Evolutionary conservation across 352 stramenopile species (phyloP).

Genomic region (Phytophthora lateralis): DNA sequence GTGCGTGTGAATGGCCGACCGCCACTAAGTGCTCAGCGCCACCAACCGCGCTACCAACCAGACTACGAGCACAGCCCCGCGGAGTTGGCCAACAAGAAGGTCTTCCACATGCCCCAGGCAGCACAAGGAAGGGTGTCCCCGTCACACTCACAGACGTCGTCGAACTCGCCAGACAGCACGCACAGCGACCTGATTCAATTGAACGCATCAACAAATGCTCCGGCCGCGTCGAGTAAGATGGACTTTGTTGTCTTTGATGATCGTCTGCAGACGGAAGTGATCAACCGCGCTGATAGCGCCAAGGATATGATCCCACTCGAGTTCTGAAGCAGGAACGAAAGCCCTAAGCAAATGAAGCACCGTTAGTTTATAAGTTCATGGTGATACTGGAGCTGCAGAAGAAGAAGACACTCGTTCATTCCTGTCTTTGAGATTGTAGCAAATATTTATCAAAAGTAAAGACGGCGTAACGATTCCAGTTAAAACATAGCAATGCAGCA

Average conservation of each 20-base stretch:
- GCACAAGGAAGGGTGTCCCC: slow-evolving; percentile 15
- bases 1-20: slow-evolving; percentile 4
- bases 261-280: slow-evolving; percentile 14
- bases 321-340: slow-evolving; percentile 31
- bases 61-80: slow-evolving; percentile 20
- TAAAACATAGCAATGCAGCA: background rate
- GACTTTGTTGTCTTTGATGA: slow-evolving; percentile 60
- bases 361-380: background rate
- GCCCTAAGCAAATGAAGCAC: background rate
- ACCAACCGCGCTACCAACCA: slow-evolving; percentile 20
- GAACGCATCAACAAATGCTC: slow-evolving; percentile 1
- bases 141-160: slow-evolving; percentile 24
- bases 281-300: slow-evolving; percentile 29
- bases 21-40: slow-evolving; percentile 6
- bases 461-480: slow-evolving; percentile 14
- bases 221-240: slow-evolving; percentile 14
- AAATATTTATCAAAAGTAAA: slow-evolving; percentile 27
- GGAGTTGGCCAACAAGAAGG: slow-evolving; percentile 16
- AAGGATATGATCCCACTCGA: slow-evolving; percentile 67
- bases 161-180: slow-evolving; percentile 24
- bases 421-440: no score
- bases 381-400: background rate
- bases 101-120: slow-evolving; percentile 15
- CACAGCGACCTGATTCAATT: slow-evolving; percentile 32
- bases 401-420: no score